These are phyloP conservation scores for Triglochin maritima DNA, from an alignment of 106 monocot genomes.

Conservation along the genomic window DNA sequence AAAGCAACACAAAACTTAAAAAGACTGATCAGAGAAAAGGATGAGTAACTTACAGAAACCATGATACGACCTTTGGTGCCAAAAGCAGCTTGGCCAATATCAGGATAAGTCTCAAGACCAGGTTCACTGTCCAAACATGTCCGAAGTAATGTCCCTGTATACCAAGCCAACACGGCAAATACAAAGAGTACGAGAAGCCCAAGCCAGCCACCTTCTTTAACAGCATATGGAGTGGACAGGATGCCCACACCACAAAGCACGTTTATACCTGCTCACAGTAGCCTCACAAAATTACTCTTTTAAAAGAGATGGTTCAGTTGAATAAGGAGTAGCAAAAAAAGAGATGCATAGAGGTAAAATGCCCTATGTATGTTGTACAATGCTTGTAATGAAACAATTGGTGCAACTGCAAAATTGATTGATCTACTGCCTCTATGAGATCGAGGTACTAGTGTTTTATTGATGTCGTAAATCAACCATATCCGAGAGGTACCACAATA, in stretches of 20 bases:
- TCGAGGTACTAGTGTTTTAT: too few relatives aligned
- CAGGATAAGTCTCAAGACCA: slow-evolving; percentile 82
- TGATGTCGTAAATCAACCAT: too few relatives aligned
- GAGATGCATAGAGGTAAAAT: not conserved
- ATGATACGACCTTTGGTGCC: slow-evolving; percentile 57
- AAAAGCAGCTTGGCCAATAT: slow-evolving; percentile 87
- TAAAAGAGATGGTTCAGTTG: not conserved
- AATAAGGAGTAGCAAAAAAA: not conserved
- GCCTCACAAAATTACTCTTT: not conserved
- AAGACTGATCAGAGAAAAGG: too few relatives aligned
- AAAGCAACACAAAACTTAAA: too few relatives aligned
- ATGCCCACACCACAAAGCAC: slow-evolving; percentile 96
- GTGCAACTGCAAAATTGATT: too few relatives aligned
- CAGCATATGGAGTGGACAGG: slow-evolving; percentile 82
- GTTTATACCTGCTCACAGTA: slow-evolving; percentile 49
- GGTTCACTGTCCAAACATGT: slow-evolving; percentile 65
- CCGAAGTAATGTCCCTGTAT: slow-evolving; percentile 67
- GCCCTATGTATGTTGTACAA: too few relatives aligned
- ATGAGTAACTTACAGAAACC: slow-evolving; percentile 46
- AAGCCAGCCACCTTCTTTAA: slow-evolving; percentile 80
- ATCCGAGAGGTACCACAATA: too few relatives aligned
- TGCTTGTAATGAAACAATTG: too few relatives aligned
- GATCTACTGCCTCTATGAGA: too few relatives aligned
- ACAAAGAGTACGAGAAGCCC: slow-evolving; percentile 50
- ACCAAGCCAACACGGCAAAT: slow-evolving; percentile 47